Evolutionary conservation across 108 stramenopile species (phyloP).

Genomic region (Pseudonitzschia pungens): DNA sequence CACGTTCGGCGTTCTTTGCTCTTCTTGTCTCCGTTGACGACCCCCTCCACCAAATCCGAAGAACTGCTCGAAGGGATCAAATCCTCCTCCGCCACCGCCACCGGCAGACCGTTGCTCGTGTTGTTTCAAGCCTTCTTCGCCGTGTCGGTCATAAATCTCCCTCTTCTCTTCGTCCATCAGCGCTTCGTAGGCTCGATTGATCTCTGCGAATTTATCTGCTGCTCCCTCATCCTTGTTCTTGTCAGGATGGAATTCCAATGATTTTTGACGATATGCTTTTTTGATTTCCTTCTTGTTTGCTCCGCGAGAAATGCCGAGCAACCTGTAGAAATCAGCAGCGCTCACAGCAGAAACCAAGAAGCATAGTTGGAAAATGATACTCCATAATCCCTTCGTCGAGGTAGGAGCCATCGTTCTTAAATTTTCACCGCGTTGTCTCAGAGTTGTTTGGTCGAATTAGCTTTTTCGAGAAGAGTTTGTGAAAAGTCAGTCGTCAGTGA

Average conservation of each 20-base stretch:
- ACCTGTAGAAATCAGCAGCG: constrained; percentile 69
- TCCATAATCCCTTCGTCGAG: background rate
- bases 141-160: constrained; percentile 92
- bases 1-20: constrained; percentile 87
- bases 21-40: constrained; percentile 68
- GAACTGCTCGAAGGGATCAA: constrained; percentile 67
- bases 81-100: constrained; percentile 70
- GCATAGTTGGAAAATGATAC: constrained; percentile 21
- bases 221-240: constrained; percentile 93
- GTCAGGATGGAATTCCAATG: constrained; percentile 91
- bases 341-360: constrained; percentile 24
- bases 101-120: constrained; percentile 78
- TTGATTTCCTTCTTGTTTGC: constrained; percentile 87
- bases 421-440: background rate
- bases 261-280: constrained; percentile 94
- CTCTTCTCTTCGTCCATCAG: constrained; percentile 94
- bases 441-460: background rate
- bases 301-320: constrained; percentile 67
- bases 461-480: background rate
- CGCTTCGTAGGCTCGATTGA: constrained; percentile 96
- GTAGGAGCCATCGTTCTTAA: background rate
- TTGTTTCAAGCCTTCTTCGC: constrained; percentile 96
- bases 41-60: constrained; percentile 80
- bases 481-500: too few relatives aligned
- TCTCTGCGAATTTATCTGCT: constrained; percentile 91